phyloP scores from a whole-genome alignment of 2,329 filamentous ascomycete species.

The Colletotrichum filicis region DNA sequence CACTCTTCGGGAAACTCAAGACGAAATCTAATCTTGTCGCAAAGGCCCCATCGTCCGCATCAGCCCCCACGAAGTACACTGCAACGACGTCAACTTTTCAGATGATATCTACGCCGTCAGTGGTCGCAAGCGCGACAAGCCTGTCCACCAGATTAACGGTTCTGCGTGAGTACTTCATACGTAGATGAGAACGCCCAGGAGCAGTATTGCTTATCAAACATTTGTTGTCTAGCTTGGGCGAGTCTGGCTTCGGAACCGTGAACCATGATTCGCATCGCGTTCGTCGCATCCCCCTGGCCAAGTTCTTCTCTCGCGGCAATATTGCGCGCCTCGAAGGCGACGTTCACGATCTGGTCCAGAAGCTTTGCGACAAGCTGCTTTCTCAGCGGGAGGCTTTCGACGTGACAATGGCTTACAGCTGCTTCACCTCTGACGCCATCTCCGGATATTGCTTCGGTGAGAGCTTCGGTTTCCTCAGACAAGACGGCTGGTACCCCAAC shows the following conservation, averaged over 20 bases:
- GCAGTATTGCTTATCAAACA: not conserved
- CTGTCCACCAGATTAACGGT: conserved; percentile 35
- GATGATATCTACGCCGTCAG: conserved; percentile 51
- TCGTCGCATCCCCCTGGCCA: conserved; percentile 41
- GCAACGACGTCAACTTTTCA: conserved; percentile 46
- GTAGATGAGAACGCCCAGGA: not conserved
- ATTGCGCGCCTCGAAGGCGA: conserved; percentile 45
- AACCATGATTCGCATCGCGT: conserved; percentile 43
- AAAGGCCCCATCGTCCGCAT: conserved; percentile 51
- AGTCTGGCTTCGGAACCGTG: conserved; percentile 39
- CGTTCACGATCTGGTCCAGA: conserved; percentile 40
- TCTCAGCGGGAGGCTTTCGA: conserved; percentile 42
- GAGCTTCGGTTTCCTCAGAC: conserved; percentile 45
- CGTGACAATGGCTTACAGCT: conserved; percentile 49
- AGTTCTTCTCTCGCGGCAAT: conserved; percentile 45
- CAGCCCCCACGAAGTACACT: conserved; percentile 52
- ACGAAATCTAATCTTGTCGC: not conserved
- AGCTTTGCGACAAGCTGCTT: conserved; percentile 45
- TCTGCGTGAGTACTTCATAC: conserved; percentile 17
- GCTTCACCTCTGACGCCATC: conserved; percentile 52
- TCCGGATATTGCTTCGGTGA: conserved; percentile 51
- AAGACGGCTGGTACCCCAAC: conserved; percentile 50
- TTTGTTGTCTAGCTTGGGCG: conserved; percentile 28
- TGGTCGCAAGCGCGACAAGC: conserved; percentile 35
- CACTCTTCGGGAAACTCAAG: not conserved